A percentile compares a stretch with the other conserved stretches of the same genome.
Evolutionary conservation across 2,329 filamentous ascomycete genomes (phyloP).

Genomic region (Talaromyces sp.): DNA sequence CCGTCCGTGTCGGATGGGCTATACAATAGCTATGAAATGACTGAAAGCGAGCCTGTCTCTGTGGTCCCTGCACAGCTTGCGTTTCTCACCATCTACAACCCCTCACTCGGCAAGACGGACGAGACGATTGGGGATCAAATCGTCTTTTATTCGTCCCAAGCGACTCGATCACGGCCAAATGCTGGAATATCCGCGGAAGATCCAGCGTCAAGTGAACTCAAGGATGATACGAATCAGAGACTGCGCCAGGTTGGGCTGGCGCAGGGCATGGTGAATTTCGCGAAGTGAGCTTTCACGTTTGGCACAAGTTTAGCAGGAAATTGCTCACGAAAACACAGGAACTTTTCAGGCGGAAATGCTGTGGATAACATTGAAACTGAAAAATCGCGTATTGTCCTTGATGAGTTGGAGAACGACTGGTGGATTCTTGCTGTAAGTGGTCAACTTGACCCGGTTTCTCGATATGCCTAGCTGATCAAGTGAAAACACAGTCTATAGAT

Average conservation of each 20-base stretch:
- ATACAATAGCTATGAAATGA: constrained; percentile 28
- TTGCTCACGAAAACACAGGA: constrained; percentile 42
- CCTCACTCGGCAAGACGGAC: constrained; percentile 66
- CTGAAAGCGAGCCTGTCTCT: constrained; percentile 28
- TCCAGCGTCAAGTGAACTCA: constrained; percentile 19
- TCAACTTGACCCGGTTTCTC: background rate
- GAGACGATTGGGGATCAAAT: constrained; percentile 75
- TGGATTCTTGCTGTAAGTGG: constrained; percentile 82
- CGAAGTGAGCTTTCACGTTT: constrained; percentile 53
- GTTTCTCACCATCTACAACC: constrained; percentile 94
- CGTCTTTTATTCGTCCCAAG: constrained; percentile 76
- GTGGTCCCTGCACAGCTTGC: constrained; percentile 75
- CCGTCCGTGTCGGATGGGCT: background rate
- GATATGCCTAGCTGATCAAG: constrained; percentile 6
- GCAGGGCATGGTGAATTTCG: constrained; percentile 93
- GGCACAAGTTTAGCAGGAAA: background rate
- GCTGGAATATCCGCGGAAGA: constrained; percentile 7
- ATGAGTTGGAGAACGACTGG: constrained; percentile 86
- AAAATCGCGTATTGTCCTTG: constrained; percentile 74
- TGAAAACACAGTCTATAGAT: constrained; percentile 61
- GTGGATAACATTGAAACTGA: constrained; percentile 89
- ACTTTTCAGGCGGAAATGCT: constrained; percentile 70
- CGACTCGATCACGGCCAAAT: constrained; percentile 21
- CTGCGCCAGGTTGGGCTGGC: constrained; percentile 90
- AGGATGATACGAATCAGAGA: constrained; percentile 74